Conservation (phyloP, 805 yeast genomes). For the Pichia cabralensis region DNA sequence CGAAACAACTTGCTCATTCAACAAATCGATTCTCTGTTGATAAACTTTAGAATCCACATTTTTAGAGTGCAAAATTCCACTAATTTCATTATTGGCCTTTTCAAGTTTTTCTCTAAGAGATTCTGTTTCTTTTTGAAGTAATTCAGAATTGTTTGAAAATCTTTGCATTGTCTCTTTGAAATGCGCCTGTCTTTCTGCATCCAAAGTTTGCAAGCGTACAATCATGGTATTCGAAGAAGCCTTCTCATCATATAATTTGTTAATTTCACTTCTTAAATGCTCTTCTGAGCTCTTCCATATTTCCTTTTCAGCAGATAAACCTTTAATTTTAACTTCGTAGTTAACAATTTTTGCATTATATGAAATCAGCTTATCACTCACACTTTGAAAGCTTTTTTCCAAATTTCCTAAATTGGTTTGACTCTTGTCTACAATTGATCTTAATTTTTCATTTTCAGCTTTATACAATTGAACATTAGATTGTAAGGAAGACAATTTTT, state of each 20-base stretch:
- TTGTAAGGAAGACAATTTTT: conserved; percentile 35
- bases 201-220: conserved; percentile 48
- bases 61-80: conserved; percentile 38
- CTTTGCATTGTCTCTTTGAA: conserved; percentile 40
- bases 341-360: conserved; percentile 36
- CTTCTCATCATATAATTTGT: conserved; percentile 47
- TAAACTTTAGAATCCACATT: conserved; percentile 47
- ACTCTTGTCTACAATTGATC: conserved; percentile 27
- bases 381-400: conserved; percentile 38
- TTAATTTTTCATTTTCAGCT: conserved; percentile 37
- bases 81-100: conserved; percentile 41
- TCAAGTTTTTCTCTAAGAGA: conserved; percentile 35
- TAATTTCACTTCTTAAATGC: conserved; percentile 43
- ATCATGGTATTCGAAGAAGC: conserved; percentile 46
- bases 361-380: conserved; percentile 46
- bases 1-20: conserved; percentile 35
- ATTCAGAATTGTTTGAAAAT: conserved; percentile 37
- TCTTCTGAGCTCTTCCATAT: conserved; percentile 39
- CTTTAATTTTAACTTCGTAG: conserved; percentile 35
- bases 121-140: conserved; percentile 38
- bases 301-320: conserved; percentile 44
- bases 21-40: conserved; percentile 50
- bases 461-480: conserved; percentile 31
- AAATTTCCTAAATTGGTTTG: conserved; percentile 35
- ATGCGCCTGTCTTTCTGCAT: conserved; percentile 49